phyloP scores from a whole-genome alignment of 345 rosid species.

The Linum tenue region DNA sequence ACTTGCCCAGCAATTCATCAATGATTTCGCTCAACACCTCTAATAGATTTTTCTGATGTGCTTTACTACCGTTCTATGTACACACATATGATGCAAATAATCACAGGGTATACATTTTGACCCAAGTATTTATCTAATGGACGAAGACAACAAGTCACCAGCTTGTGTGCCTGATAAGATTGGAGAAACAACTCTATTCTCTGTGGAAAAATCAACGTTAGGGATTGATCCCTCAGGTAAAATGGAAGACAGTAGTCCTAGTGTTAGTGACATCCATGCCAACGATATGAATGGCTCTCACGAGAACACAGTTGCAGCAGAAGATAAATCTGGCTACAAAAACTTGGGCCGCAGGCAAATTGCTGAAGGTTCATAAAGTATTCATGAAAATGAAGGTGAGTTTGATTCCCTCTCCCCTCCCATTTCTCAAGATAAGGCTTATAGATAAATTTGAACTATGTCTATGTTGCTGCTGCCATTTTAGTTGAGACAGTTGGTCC shows the following conservation, averaged over 20 bases:
- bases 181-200: conserved; percentile 24
- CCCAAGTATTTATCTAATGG: conserved; percentile 95
- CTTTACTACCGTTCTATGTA: not conserved
- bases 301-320: conserved; percentile 16
- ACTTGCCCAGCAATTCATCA: not conserved
- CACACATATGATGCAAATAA: not conserved
- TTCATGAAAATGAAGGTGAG: conserved; percentile 32
- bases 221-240: conserved; percentile 22
- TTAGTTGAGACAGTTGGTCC: not conserved
- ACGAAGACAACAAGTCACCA: conserved; percentile 63
- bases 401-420: conserved; percentile 5
- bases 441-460: not conserved
- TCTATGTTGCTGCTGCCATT: too few species aligned
- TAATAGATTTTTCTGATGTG: not conserved
- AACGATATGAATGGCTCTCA: conserved; percentile 18
- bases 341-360: conserved; percentile 29
- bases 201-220: conserved; percentile 12
- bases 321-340: conserved; percentile 25
- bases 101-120: conserved; percentile 92
- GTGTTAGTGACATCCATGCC: conserved; percentile 22
- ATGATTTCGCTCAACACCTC: too few species aligned
- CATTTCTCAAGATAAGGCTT: conserved; percentile 4
- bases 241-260: conserved; percentile 23
- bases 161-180: conserved; percentile 31
- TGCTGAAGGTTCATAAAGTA: conserved; percentile 29